These are phyloP conservation scores for Gossypium australe DNA, from an alignment of 345 rosid species.

Conservation along the genomic window DNA sequence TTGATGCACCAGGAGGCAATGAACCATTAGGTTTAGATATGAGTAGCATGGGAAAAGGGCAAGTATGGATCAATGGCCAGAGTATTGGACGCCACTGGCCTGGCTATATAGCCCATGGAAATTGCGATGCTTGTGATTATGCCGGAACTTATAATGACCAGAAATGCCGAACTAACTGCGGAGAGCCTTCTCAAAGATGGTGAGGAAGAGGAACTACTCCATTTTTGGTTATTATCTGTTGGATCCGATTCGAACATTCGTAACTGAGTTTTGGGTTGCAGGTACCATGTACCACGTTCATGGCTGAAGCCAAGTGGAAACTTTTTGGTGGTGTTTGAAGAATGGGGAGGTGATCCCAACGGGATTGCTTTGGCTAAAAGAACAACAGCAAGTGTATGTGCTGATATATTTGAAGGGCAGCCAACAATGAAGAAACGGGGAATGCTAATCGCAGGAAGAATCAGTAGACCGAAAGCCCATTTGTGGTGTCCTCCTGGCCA, in stretches of 20 bases:
- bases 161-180: conserved; percentile 62
- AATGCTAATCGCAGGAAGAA: conserved; percentile 14
- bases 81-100: conserved; percentile 90
- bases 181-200: conserved; percentile 83
- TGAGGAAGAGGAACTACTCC: conserved; percentile 20
- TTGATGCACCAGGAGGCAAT: conserved; percentile 53
- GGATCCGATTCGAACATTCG: neutral
- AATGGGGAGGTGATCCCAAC: conserved; percentile 82
- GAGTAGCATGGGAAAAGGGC: conserved; percentile 78
- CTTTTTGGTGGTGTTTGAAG: conserved; percentile 70
- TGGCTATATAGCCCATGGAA: conserved; percentile 57
- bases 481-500: conserved; percentile 54
- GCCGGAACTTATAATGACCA: conserved; percentile 43
- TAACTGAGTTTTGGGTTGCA: conserved; percentile 17
- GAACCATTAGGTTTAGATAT: conserved; percentile 82
- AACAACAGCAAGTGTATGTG: conserved; percentile 35
- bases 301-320: conserved; percentile 72
- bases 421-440: conserved; percentile 35
- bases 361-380: conserved; percentile 66
- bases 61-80: conserved; percentile 79
- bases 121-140: conserved; percentile 65
- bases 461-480: conserved; percentile 33
- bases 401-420: conserved; percentile 47
- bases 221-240: neutral
- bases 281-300: conserved; percentile 90